Evolutionary conservation across 2,329 filamentous ascomycete genomes (phyloP).

Genomic region (Fusarium subglutinans): DNA sequence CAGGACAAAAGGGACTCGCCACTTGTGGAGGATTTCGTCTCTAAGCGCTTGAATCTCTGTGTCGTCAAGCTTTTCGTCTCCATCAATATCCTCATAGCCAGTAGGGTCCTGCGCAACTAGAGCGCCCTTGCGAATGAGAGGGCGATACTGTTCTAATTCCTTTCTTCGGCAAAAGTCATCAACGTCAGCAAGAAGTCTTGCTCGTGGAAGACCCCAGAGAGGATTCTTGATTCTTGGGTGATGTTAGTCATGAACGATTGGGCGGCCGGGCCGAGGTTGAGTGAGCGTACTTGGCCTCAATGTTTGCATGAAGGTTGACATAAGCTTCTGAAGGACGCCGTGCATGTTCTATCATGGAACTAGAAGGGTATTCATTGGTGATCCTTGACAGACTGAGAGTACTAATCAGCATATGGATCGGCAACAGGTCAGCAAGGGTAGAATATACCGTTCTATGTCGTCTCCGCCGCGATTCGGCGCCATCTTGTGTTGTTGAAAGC

Average conservation of each 20-base stretch:
- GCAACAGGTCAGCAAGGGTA: not conserved
- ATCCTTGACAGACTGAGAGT: slow-evolving; percentile 32
- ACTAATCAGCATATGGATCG: slow-evolving; percentile 27
- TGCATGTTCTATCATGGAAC: slow-evolving; percentile 50
- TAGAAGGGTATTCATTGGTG: slow-evolving; percentile 42
- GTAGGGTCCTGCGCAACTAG: slow-evolving; percentile 77
- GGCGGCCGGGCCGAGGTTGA: no score
- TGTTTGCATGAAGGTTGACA: slow-evolving; percentile 57
- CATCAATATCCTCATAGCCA: slow-evolving; percentile 67
- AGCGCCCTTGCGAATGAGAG: slow-evolving; percentile 73
- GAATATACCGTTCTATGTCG: slow-evolving; percentile 42
- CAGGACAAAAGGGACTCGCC: slow-evolving; percentile 69
- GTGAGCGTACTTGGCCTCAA: slow-evolving; percentile 55
- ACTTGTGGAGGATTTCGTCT: slow-evolving; percentile 73
- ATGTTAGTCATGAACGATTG: slow-evolving; percentile 23
- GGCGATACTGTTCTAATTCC: slow-evolving; percentile 65
- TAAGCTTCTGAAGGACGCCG: slow-evolving; percentile 45
- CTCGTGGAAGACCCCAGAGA: slow-evolving; percentile 62
- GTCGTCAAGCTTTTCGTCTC: slow-evolving; percentile 66
- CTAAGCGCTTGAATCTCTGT: slow-evolving; percentile 67
- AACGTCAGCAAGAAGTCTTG: slow-evolving; percentile 63
- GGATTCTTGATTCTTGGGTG: slow-evolving; percentile 54
- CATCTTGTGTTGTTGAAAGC: slow-evolving; percentile 21
- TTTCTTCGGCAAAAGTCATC: slow-evolving; percentile 70
- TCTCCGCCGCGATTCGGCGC: slow-evolving; percentile 39